Conservation (phyloP, 805 yeast species). For the Kluyveromyces lactis region DNA sequence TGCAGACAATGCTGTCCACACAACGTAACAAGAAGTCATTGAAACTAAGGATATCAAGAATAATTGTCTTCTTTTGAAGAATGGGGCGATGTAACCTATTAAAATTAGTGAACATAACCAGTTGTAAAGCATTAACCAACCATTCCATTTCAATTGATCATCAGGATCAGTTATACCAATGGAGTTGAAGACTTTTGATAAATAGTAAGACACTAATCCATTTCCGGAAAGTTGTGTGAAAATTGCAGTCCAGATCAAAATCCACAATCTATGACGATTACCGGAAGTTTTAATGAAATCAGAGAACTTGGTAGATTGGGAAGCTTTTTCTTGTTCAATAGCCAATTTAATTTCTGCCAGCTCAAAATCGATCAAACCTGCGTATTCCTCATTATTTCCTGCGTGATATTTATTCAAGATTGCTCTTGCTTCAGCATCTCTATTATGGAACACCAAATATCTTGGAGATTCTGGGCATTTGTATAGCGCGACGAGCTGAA, state of each 20-base stretch:
- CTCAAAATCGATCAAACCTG: constrained; percentile 25
- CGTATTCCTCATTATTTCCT: constrained; percentile 32
- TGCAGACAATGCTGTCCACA: constrained; percentile 42
- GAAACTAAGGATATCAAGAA: constrained; percentile 30
- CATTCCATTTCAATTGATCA: constrained; percentile 43
- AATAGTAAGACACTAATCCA: constrained; percentile 44
- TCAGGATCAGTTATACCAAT: too few relatives aligned
- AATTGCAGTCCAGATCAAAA: too few relatives aligned
- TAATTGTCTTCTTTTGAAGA: constrained; percentile 31
- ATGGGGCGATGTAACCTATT: constrained; percentile 23
- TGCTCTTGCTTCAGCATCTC: constrained; percentile 35
- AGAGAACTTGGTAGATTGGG: constrained; percentile 27
- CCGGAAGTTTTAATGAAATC: constrained; percentile 34
- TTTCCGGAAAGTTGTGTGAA: constrained; percentile 45
- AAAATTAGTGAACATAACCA: constrained; percentile 31
- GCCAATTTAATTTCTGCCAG: constrained; percentile 34
- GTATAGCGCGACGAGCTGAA: constrained; percentile 35
- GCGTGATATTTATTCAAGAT: constrained; percentile 36
- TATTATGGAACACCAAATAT: constrained; percentile 34
- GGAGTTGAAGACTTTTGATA: constrained; percentile 40
- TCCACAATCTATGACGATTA: constrained; percentile 36
- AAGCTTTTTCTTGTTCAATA: constrained; percentile 33
- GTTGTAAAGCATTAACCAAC: constrained; percentile 42
- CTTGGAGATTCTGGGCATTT: constrained; percentile 50
- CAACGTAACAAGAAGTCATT: constrained; percentile 33